Conservation (phyloP, 495 filamentous ascomycete genomes). For the Hypoxylon fuscum region DNA sequence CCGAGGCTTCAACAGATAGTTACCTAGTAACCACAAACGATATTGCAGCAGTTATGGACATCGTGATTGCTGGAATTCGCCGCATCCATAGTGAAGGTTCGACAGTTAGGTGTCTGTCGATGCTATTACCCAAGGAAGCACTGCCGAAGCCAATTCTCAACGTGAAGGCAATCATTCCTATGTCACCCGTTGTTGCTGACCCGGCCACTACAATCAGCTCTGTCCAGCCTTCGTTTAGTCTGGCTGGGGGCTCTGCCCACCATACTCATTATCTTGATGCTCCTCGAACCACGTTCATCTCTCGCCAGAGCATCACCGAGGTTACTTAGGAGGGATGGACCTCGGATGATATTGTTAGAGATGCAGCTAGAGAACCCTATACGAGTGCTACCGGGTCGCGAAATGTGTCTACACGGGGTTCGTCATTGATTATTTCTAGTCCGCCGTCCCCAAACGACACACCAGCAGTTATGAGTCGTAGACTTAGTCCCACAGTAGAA, state of each 20-base stretch:
- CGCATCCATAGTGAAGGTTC: conserved; percentile 11
- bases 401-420: conserved; percentile 21
- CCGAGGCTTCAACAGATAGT: conserved; percentile 11
- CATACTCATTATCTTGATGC: conserved; percentile 8
- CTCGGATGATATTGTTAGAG: conserved; percentile 1
- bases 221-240: conserved; percentile 35
- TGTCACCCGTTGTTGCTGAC: conserved; percentile 33
- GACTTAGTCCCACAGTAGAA: conserved; percentile 2
- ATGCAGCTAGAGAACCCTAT: conserved; percentile 5
- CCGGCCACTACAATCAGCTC: conserved; percentile 43
- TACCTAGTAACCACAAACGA: conserved; percentile 36
- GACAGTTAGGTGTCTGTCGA: conserved; percentile 24
- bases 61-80: conserved; percentile 31
- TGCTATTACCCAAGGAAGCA: conserved; percentile 29
- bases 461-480: conserved; percentile 18
- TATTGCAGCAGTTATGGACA: conserved; percentile 39
- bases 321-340: conserved; percentile 39
- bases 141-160: conserved; percentile 26
- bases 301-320: conserved; percentile 44
- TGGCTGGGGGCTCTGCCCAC: conserved; percentile 2
- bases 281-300: conserved; percentile 38
- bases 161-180: conserved; percentile 28
- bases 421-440: conserved; percentile 14
- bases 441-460: conserved; percentile 6
- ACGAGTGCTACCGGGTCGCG: conserved; percentile 2